phyloP scores from a whole-genome alignment of 208 protist genomes.

The Leishmania lainsoni region DNA sequence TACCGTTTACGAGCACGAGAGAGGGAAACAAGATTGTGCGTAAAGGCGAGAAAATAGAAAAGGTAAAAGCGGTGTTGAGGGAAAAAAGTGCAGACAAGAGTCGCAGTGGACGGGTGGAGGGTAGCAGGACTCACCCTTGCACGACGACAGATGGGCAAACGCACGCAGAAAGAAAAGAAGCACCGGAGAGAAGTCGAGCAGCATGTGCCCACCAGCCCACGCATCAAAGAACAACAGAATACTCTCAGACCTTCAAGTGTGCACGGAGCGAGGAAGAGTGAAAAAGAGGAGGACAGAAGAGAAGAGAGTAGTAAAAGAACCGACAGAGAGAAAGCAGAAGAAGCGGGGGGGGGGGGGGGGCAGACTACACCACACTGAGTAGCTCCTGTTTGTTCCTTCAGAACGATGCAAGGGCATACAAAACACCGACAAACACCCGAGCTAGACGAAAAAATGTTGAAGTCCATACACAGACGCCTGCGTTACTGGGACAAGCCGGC shows the following conservation, averaged over 20 bases:
- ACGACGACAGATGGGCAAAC: neutral
- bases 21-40: neutral
- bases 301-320: neutral
- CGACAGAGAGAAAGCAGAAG: neutral
- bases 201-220: neutral
- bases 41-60: neutral
- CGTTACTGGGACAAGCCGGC: neutral
- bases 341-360: neutral
- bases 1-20: neutral
- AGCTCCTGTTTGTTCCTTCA: neutral
- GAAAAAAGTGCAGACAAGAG: neutral
- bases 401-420: neutral
- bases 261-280: neutral
- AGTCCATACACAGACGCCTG: neutral
- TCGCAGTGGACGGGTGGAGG: neutral
- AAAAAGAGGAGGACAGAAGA: neutral
- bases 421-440: neutral
- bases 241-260: neutral
- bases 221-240: neutral
- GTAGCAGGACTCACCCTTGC: neutral
- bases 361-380: neutral
- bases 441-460: slow-evolving; percentile 5
- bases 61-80: neutral
- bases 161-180: neutral
- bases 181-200: neutral